A percentile compares a stretch with the other conserved stretches of the same genome.
Conservation (phyloP, 179 eudicot species). For the Nepenthes alata region DNA sequence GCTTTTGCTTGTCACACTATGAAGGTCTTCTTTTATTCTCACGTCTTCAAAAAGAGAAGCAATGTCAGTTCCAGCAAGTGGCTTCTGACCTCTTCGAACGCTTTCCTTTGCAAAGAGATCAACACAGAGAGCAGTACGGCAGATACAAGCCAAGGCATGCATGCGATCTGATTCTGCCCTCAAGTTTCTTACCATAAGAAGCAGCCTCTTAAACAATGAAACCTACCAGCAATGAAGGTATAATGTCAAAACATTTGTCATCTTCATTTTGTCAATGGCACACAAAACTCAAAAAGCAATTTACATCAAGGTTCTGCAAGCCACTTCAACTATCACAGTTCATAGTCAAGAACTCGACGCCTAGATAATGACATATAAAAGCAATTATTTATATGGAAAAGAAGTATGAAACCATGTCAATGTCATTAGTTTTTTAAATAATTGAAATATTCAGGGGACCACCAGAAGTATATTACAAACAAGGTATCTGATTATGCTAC, state of each 20-base stretch:
- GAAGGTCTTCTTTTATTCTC: slow-evolving; percentile 76
- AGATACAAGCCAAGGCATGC: slow-evolving; percentile 98
- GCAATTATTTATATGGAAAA: too few species aligned
- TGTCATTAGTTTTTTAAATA: too few species aligned
- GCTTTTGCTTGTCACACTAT: slow-evolving; percentile 68
- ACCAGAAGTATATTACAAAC: too few species aligned
- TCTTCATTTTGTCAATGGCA: too few species aligned
- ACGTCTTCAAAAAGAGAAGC: slow-evolving; percentile 88
- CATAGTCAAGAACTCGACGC: too few species aligned
- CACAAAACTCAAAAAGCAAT: too few species aligned
- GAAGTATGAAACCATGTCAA: too few species aligned
- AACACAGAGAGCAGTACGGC: slow-evolving; percentile 93
- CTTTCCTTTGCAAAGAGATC: slow-evolving; percentile 98
- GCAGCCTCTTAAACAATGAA: slow-evolving; percentile 81
- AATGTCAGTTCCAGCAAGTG: slow-evolving; percentile 87
- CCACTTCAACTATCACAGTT: too few species aligned
- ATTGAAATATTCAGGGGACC: too few species aligned
- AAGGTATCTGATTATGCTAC: too few species aligned
- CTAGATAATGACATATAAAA: too few species aligned
- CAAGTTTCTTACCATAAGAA: slow-evolving; percentile 93
- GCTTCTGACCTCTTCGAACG: slow-evolving; percentile 91
- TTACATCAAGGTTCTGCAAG: too few species aligned
- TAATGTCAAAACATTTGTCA: background rate
- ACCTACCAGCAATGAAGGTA: slow-evolving; percentile 41
- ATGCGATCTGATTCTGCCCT: slow-evolving; percentile 99